Conservation (phyloP, 2,329 filamentous ascomycete species). For the Hymenoscyphus occultus region DNA sequence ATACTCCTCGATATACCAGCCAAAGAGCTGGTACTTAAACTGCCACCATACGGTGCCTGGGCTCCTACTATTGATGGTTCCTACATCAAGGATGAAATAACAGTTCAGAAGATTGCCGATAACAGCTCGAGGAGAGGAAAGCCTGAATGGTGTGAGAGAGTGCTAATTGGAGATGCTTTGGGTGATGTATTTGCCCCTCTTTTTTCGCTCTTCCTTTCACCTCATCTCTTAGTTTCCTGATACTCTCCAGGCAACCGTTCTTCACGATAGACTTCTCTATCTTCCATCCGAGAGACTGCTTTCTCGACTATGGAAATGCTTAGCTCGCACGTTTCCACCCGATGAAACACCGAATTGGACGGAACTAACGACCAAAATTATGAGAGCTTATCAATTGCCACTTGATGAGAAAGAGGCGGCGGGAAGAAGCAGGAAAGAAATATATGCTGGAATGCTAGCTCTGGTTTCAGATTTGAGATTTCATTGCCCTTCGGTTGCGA, state of each 20-base stretch:
- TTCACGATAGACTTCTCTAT: conserved; percentile 20
- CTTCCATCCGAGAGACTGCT: conserved; percentile 16
- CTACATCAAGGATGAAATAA: conserved; percentile 15
- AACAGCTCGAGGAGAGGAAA: conserved; percentile 8
- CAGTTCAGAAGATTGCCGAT: conserved; percentile 15
- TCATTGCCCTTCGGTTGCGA: conserved; percentile 10
- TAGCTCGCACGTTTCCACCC: conserved; percentile 6
- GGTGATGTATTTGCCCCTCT: conserved; percentile 19
- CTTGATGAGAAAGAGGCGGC: neutral
- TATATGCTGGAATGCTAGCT: conserved; percentile 16
- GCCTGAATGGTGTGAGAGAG: conserved; percentile 19
- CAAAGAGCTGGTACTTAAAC: conserved; percentile 9
- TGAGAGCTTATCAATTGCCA: conserved; percentile 10
- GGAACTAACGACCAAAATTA: conserved; percentile 1
- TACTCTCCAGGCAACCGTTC: conserved; percentile 17
- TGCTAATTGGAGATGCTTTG: conserved; percentile 20
- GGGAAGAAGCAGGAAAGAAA: neutral
- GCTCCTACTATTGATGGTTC: conserved; percentile 19
- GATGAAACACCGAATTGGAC: conserved; percentile 1
- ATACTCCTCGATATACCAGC: conserved; percentile 11
- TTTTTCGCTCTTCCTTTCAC: neutral
- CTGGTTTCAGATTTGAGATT: conserved; percentile 22
- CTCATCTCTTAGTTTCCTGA: neutral
- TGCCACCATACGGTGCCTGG: conserved; percentile 21
- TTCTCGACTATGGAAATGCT: conserved; percentile 7